Conservation (phyloP, 2,329 filamentous ascomycete genomes). For the Pseudonectria buxi region DNA sequence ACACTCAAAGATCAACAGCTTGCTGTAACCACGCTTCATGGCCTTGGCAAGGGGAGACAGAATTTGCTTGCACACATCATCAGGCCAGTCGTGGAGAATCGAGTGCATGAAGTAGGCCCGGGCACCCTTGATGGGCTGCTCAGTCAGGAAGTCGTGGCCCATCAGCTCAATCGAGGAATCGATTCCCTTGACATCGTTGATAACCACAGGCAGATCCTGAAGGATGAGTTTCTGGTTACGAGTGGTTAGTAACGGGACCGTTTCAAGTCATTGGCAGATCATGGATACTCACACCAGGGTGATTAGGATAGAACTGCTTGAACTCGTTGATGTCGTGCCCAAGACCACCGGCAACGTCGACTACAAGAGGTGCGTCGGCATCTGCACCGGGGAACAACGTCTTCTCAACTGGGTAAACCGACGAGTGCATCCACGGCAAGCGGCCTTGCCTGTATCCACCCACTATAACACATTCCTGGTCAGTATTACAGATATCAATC, state of each 20-base stretch:
- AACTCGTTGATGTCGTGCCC: slow-evolving; percentile 26
- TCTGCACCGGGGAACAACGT: slow-evolving; percentile 17
- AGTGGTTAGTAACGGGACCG: no score
- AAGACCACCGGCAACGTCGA: slow-evolving; percentile 25
- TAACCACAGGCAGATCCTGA: slow-evolving; percentile 19
- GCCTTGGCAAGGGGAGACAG: slow-evolving; percentile 9
- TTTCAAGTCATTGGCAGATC: no score
- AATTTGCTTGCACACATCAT: slow-evolving; percentile 28
- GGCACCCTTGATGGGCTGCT: slow-evolving; percentile 17
- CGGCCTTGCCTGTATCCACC: slow-evolving; percentile 23
- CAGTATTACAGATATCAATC: background rate
- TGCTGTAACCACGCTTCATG: slow-evolving; percentile 29
- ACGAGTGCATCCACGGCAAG: slow-evolving; percentile 22
- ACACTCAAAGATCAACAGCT: slow-evolving; percentile 27
- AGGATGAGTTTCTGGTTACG: slow-evolving; percentile 7
- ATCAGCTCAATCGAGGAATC: slow-evolving; percentile 3
- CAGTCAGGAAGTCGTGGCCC: slow-evolving; percentile 18
- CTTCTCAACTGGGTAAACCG: slow-evolving; percentile 17
- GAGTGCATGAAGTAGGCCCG: slow-evolving; percentile 10
- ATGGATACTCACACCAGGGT: no score
- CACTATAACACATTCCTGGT: slow-evolving; percentile 6
- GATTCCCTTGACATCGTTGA: slow-evolving; percentile 6
- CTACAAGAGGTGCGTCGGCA: slow-evolving; percentile 16
- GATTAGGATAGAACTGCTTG: slow-evolving; percentile 12
- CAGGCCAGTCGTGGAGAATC: slow-evolving; percentile 42